Evolutionary conservation across 352 stramenopile genomes (phyloP).

Genomic region (Thraustochytrium sp.): DNA sequence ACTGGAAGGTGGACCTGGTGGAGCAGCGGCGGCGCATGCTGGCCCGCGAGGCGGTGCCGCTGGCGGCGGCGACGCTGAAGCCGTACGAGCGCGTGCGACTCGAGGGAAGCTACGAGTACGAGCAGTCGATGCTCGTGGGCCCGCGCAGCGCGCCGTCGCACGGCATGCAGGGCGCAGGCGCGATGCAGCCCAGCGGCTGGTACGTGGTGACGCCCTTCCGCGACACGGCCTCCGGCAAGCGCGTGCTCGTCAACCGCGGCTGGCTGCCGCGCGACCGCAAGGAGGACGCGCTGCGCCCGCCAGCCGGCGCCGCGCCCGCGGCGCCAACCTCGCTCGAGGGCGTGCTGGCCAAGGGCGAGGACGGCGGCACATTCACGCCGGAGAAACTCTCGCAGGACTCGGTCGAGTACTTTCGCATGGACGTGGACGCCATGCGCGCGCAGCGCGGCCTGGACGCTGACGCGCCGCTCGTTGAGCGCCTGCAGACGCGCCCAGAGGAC

Average conservation of each 20-base stretch:
- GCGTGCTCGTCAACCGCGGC: constrained; percentile 43
- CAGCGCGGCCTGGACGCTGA: neutral
- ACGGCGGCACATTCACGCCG: constrained; percentile 19
- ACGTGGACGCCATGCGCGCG: neutral
- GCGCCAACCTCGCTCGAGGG: neutral
- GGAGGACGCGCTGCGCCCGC: neutral
- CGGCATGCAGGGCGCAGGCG: neutral
- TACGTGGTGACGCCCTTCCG: constrained; percentile 38
- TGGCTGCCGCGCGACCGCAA: constrained; percentile 20
- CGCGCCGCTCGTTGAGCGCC: neutral
- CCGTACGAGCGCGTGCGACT: constrained; percentile 22
- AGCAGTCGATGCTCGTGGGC: constrained; percentile 17
- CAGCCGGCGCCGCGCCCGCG: neutral
- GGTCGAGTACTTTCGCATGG: constrained; percentile 12
- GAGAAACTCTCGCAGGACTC: neutral
- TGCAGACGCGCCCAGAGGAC: neutral
- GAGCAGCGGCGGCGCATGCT: constrained; percentile 71
- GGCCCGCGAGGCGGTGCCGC: constrained; percentile 57
- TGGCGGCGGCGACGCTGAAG: constrained; percentile 51
- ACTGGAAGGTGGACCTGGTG: constrained; percentile 76
- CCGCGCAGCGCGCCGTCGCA: constrained; percentile 9
- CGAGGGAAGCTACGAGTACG: neutral
- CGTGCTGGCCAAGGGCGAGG: constrained; percentile 12
- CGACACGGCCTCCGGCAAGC: neutral
- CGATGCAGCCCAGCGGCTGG: neutral